Percentiles rank a stretch among this genome's conserved stretches.
Conservation (phyloP, 2,329 filamentous ascomycete genomes). For the Beauveria rudraprayagi region DNA sequence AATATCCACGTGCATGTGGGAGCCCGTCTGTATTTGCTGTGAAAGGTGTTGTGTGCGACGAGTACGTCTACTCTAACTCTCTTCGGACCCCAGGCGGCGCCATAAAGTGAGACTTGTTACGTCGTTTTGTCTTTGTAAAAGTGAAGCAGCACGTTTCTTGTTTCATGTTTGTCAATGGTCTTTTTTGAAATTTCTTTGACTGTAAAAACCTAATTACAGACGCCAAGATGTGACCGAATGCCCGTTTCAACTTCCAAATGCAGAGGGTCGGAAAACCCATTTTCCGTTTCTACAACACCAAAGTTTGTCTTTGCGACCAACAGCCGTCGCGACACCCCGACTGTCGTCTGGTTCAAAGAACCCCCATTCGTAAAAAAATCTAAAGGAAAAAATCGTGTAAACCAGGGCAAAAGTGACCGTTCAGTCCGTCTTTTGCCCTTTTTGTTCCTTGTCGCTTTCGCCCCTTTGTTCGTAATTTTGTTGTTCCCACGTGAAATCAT, state of each 20-base stretch:
- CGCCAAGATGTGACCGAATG: conserved; percentile 56
- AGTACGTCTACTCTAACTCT: conserved; percentile 2
- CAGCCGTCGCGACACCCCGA: not conserved
- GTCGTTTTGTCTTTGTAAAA: too few species aligned
- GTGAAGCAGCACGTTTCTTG: not conserved
- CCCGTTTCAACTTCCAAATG: conserved; percentile 54
- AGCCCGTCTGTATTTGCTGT: not conserved
- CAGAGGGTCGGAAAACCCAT: conserved; percentile 47
- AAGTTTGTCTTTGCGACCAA: conserved; percentile 7
- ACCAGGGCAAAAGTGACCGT: not conserved
- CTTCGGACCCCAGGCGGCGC: not conserved
- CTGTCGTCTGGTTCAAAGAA: not conserved
- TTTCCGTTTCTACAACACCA: conserved; percentile 37
- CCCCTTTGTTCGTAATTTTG: conserved; percentile 9
- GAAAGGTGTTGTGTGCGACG: not conserved
- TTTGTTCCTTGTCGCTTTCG: not conserved
- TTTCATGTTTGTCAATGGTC: conserved; percentile 24
- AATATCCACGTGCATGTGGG: not conserved
- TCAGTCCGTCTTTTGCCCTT: conserved; percentile 4
- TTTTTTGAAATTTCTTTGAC: conserved; percentile 41
- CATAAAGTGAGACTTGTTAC: not conserved
- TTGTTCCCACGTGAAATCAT: not conserved
- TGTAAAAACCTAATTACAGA: conserved; percentile 58
- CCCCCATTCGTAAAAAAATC: conserved; percentile 6
- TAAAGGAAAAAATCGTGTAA: not conserved